A percentile compares a stretch with the other conserved stretches of the same genome.
phyloP scores from a whole-genome alignment of 1,139 yeast genomes.

The Lodderomyces metapsilosis region DNA sequence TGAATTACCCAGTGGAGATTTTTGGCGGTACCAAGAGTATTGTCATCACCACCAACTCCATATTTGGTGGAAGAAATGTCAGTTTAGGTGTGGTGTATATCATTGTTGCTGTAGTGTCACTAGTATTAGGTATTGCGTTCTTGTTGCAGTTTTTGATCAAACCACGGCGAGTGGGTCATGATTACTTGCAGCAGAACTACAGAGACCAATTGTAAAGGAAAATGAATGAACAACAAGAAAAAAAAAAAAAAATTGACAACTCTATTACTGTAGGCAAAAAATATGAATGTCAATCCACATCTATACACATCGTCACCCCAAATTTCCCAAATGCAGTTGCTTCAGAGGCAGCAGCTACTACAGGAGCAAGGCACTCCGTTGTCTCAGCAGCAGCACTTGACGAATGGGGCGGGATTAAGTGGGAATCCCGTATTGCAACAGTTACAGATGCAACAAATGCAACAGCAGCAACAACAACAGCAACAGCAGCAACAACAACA shows the following conservation, averaged over 20 bases:
- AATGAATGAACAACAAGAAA: neutral
- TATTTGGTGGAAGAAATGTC: conserved; percentile 70
- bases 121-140: conserved; percentile 47
- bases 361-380: conserved; percentile 25
- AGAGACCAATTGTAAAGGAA: conserved; percentile 27
- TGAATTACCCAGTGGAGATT: conserved; percentile 68
- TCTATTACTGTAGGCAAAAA: neutral
- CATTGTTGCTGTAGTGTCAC: conserved; percentile 57
- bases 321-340: conserved; percentile 37
- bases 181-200: conserved; percentile 33
- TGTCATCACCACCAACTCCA: conserved; percentile 63
- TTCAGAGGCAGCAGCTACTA: conserved; percentile 32
- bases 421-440: conserved; percentile 33
- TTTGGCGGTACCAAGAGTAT: conserved; percentile 72
- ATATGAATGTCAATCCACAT: conserved; percentile 42
- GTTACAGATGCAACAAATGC: conserved; percentile 25
- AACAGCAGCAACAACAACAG: conserved; percentile 20
- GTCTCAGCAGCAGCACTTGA: conserved; percentile 19
- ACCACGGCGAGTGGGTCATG: conserved; percentile 47
- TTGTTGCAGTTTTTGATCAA: conserved; percentile 47
- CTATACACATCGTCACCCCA: conserved; percentile 39
- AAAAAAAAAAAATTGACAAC: conserved; percentile 1
- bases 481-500: conserved; percentile 18
- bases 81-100: conserved; percentile 66
- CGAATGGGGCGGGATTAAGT: conserved; percentile 16